These are phyloP conservation scores for Beauveria medogensis DNA, from an alignment of 2,329 filamentous ascomycete species.

Conservation along the genomic window DNA sequence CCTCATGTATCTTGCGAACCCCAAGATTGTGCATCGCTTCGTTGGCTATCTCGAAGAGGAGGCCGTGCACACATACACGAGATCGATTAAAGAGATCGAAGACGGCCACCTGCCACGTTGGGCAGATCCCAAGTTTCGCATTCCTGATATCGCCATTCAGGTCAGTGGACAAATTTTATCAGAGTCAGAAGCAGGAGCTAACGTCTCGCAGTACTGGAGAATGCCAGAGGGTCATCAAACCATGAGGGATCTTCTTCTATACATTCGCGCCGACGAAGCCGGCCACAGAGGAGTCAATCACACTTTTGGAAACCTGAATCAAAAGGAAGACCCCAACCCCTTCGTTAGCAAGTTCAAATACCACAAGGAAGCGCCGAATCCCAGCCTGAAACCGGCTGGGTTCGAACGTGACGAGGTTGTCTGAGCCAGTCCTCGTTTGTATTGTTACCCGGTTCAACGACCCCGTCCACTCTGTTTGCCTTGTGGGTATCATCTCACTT, in stretches of 20 bases:
- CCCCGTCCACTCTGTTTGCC: not conserved
- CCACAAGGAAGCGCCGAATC: slow-evolving; percentile 55
- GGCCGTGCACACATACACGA: slow-evolving; percentile 89
- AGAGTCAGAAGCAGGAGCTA: slow-evolving; percentile 5
- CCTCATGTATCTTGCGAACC: slow-evolving; percentile 76
- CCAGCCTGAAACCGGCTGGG: slow-evolving; percentile 56
- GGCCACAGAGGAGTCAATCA: slow-evolving; percentile 94
- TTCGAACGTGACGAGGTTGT: slow-evolving; percentile 82
- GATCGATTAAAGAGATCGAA: slow-evolving; percentile 81
- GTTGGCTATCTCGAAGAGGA: slow-evolving; percentile 97
- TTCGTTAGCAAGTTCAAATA: slow-evolving; percentile 80
- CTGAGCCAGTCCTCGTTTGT: slow-evolving; percentile 19
- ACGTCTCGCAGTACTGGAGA: slow-evolving; percentile 63
- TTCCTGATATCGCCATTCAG: slow-evolving; percentile 80
- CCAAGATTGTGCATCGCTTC: slow-evolving; percentile 85
- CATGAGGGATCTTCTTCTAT: slow-evolving; percentile 81
- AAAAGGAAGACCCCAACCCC: slow-evolving; percentile 82
- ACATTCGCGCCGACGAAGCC: slow-evolving; percentile 84
- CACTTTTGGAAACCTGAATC: slow-evolving; percentile 80
- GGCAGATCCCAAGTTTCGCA: slow-evolving; percentile 58
- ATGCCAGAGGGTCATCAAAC: slow-evolving; percentile 78
- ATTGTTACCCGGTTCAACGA: not conserved
- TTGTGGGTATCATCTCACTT: not conserved
- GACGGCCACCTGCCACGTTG: slow-evolving; percentile 76
- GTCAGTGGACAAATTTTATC: slow-evolving; percentile 18